These are phyloP conservation scores for Venturia asperata DNA, from an alignment of 2,329 filamentous ascomycete species.

Conservation along the genomic window DNA sequence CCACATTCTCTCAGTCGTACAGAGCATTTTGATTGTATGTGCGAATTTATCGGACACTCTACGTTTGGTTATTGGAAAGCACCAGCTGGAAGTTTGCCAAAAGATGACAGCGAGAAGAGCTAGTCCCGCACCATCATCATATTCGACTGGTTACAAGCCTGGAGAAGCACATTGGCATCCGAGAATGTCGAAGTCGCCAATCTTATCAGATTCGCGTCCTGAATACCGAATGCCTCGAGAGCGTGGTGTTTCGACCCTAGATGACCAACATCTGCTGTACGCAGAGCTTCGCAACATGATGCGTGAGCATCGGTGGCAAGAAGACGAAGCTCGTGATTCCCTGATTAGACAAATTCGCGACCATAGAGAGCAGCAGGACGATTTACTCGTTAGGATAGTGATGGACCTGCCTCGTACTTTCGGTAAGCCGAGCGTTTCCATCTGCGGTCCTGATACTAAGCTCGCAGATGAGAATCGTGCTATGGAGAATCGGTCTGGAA, in stretches of 20 bases:
- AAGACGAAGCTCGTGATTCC: constrained; percentile 2
- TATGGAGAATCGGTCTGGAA: no score
- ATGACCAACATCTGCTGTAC: background rate
- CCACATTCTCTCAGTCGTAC: no score
- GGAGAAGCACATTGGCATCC: background rate
- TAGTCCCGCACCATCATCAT: background rate
- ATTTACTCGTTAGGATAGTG: background rate
- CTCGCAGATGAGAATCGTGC: no score
- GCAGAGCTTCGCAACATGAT: background rate
- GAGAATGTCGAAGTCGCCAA: background rate
- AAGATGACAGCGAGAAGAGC: background rate
- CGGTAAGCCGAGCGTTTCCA: no score
- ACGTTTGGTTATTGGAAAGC: no score
- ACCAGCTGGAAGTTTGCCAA: background rate
- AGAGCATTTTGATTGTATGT: background rate
- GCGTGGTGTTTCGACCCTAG: background rate
- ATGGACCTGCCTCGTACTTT: no score
- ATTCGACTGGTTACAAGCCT: background rate
- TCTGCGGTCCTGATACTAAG: no score
- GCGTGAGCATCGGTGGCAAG: background rate
- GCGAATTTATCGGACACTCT: no score
- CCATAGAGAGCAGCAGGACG: background rate
- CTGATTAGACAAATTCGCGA: constrained; percentile 2
- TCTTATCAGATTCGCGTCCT: background rate
- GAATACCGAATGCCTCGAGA: background rate